A percentile compares a stretch with the other conserved stretches of the same genome.
phyloP scores from a whole-genome alignment of 2,329 filamentous ascomycete species.

The Massarina eburnea region DNA sequence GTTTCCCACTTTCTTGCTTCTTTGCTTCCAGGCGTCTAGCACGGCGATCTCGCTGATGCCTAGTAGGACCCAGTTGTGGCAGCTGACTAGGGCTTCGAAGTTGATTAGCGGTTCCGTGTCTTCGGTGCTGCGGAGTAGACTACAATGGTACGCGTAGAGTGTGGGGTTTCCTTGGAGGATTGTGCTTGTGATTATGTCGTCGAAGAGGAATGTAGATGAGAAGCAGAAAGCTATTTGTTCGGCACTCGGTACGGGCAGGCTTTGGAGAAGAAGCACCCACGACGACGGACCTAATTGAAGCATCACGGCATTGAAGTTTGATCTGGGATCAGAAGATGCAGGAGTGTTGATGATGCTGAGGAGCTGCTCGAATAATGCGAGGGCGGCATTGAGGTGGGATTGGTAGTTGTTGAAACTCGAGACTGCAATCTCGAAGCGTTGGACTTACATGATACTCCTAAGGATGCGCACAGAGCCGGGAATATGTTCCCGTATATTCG shows the following conservation, averaged over 20 bases:
- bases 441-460: constrained; percentile 56
- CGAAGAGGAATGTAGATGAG: constrained; percentile 36
- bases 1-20: constrained; percentile 46
- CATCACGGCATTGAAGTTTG: constrained; percentile 3
- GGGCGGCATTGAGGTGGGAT: constrained; percentile 54
- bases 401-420: constrained; percentile 54
- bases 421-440: constrained; percentile 55
- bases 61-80: constrained; percentile 60
- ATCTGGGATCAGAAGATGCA: background rate
- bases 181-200: constrained; percentile 43
- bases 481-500: constrained; percentile 9
- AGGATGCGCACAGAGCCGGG: constrained; percentile 13
- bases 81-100: constrained; percentile 57
- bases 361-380: constrained; percentile 52
- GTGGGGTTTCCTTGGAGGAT: constrained; percentile 31
- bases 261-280: no score
- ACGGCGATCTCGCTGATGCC: constrained; percentile 57
- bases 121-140: constrained; percentile 22
- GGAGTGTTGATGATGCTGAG: constrained; percentile 2
- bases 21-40: constrained; percentile 59
- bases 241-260: constrained; percentile 25
- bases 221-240: constrained; percentile 44
- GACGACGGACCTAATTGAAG: no score
- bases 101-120: constrained; percentile 32
- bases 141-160: constrained; percentile 26